Evolutionary conservation across 2,329 filamentous ascomycete genomes (phyloP).

Genomic region (Plectosphaerella cucumerina): DNA sequence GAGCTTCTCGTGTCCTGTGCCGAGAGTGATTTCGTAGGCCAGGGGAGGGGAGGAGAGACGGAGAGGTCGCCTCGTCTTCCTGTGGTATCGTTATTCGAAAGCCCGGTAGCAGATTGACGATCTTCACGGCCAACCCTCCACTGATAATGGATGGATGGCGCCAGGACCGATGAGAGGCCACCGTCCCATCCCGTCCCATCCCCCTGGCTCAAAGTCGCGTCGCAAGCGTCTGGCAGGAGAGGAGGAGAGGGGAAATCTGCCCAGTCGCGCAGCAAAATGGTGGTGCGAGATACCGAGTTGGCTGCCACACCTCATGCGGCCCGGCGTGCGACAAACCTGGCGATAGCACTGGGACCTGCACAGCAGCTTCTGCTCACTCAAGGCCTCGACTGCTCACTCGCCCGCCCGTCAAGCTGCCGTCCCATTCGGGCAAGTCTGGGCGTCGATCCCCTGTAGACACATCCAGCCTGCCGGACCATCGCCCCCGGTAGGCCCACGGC

Average conservation of each 20-base stretch:
- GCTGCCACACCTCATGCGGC: neutral
- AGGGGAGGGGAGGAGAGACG: neutral
- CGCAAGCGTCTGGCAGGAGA: neutral
- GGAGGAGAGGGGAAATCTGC: neutral
- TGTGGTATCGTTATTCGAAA: neutral
- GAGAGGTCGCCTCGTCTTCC: neutral
- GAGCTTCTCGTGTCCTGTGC: neutral
- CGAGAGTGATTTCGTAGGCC: neutral
- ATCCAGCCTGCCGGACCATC: neutral
- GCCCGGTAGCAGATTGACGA: neutral
- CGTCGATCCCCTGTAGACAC: neutral
- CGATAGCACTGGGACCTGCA: neutral
- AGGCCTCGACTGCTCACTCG: neutral
- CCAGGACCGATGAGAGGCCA: neutral
- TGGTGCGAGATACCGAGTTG: neutral
- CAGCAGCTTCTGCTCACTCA: no score
- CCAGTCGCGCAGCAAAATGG: neutral
- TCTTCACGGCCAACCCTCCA: neutral
- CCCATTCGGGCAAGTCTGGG: neutral
- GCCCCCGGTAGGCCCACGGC: neutral
- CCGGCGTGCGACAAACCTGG: neutral
- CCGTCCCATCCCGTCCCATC: neutral
- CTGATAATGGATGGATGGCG: neutral
- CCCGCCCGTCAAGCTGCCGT: neutral
- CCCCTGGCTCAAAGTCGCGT: neutral